Base-by-base conservation (phyloP, 1,139 yeast species). In the Meyerozyma guilliermondii region DNA sequence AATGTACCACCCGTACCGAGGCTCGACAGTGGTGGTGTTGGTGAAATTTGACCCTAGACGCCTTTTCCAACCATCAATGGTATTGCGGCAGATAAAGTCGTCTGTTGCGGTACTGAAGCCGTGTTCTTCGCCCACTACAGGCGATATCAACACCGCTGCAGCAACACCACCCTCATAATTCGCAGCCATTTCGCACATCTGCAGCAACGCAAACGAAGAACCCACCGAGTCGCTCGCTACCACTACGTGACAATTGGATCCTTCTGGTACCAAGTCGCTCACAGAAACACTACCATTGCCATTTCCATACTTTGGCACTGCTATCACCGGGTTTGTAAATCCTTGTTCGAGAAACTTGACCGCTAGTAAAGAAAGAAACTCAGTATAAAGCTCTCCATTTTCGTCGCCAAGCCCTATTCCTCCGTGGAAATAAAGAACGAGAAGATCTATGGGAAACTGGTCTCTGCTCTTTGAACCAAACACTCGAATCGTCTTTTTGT, bases 331-430 rank as follows among this genome's bases (percentile, higher is more conserved):
- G 34, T 51, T 52, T 5, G 20, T 16, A 38, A 53, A 53, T 5
- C 56, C 56, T 39, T 50, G 54, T 27, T 52, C 50, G 23, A 45
- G 22, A 20, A 53, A 39, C 28, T 50, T 52, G 3, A 53, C 42
- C 13, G 40, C 30, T 5, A 52, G 40, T 2, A 50, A 41, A 3
- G 49, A 40, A 10, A 52, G 40, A 28, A 50, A 53, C 38, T 53
- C 56, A 3, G 43, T 35, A 34, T 52, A 51, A 38, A 49, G 42
- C 22, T 47, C 45, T 8, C 46, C 45, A n/a, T 38, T 39, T 3
- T 50, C 53, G 16, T 20, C 18, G 9, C 51, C 50, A 35, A 44
- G 46, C 1, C 52, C 48, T 10, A 43, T 24, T 5, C 49, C 49
- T 1, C 55, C 54, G 31, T 46, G 52, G 5, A 50, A 24, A 33